Percentiles rank a stretch among this genome's conserved stretches.
These are phyloP conservation scores for Orbilia oligospora DNA, from an alignment of 2,329 filamentous ascomycete genomes.

Conservation along the genomic window DNA sequence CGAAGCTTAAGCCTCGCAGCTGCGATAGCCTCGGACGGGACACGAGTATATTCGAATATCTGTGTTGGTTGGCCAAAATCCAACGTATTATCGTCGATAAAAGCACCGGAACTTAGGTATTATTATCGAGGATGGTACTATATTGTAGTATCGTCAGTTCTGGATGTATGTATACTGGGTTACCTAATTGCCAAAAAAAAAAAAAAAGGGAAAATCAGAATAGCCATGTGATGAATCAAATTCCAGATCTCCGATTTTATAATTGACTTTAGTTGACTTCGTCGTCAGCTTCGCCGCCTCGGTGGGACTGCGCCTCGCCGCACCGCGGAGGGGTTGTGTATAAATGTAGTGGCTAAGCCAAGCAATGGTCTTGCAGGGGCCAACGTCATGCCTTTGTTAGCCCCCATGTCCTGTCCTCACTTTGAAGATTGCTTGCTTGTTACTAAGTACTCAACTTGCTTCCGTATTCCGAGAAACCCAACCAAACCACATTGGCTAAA, in stretches of 20 bases:
- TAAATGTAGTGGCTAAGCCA: neutral
- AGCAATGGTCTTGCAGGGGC: constrained; percentile 13
- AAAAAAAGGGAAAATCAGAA: no score
- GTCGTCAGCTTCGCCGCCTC: neutral
- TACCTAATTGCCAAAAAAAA: no score
- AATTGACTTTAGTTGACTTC: no score
- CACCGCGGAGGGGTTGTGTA: neutral
- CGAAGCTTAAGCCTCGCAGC: neutral
- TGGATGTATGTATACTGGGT: no score
- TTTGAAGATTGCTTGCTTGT: neutral
- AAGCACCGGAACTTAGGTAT: neutral
- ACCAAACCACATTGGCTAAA: constrained; percentile 12
- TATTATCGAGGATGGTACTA: neutral
- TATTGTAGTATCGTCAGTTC: no score
- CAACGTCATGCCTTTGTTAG: constrained; percentile 44
- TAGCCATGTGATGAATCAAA: no score
- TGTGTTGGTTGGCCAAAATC: neutral
- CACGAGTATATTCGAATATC: no score
- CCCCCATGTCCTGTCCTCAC: neutral
- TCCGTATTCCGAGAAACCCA: constrained; percentile 47
- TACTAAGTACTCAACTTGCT: no score
- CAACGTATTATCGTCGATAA: neutral
- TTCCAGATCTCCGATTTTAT: neutral
- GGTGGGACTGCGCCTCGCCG: neutral
- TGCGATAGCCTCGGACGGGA: neutral